Evolutionary conservation across 2,329 filamentous ascomycete genomes (phyloP), one percentile per base, ranked within the genome.

Genomic region (Paecilomyces formosus): DNA sequence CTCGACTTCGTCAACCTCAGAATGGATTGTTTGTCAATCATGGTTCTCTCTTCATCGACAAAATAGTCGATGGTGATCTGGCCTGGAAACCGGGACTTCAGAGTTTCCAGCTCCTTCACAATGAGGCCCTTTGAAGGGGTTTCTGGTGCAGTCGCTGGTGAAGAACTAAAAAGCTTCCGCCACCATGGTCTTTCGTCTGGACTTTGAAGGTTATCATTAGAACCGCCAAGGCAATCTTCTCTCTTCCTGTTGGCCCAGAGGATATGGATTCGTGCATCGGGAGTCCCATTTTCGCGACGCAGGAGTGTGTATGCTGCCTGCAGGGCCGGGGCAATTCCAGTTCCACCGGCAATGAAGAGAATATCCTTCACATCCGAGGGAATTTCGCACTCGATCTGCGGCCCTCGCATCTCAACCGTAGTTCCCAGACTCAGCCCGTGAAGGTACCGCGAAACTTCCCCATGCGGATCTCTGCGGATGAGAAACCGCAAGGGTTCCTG

Each of bases 331-430:
- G 91, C 92, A 65, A 99, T 89, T 0, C 94, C 93, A 0, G 94
- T 99, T 0, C 94, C 94, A 1, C 92, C 94, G 1, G 92, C 94
- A 22, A 97, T 77, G 68, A 97, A 96, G 1, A 97, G 78, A 2
- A 97, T 80, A 60, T 82, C 78, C 55, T 76, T 72, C 26, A 83
- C 79, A 58, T 81, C 73, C 4, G 66, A 82, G 71, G 84, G 81
- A 6, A 88, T 72, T 22, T 78, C 73, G 61, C 87, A 90, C 53
- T 93, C 90, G 0, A 84, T 72, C 64, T 88, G 85, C 2, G 93
- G 92, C 0, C 94, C 93, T 50, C 94, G 83, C 50, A 97, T 74
- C 70, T 91, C 87, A 51, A 97, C 79, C 3, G 80, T 78, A 4
- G 86, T 79, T 0, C 88, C 86, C 1, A 83, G 75, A 0, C 78